Percentiles rank a stretch among this genome's conserved stretches.
phyloP scores from a whole-genome alignment of 257 asterid species.

The Plantago major region DNA sequence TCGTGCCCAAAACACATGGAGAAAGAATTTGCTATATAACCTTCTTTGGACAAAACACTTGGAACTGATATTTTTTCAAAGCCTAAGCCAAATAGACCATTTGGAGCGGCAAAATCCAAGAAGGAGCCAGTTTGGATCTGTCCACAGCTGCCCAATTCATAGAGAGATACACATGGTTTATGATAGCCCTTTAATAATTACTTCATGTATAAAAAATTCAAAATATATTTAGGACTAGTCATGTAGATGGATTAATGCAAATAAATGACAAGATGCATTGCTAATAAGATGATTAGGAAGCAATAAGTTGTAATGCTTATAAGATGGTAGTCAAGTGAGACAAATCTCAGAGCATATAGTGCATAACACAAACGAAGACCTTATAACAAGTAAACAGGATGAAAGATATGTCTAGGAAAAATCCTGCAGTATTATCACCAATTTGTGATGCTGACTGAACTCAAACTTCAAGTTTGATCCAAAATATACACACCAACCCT shows the following conservation, averaged over 20 bases:
- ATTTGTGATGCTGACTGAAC: neutral
- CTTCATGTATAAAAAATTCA: no score
- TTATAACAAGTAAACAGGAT: neutral
- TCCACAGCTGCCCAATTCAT: conserved; percentile 60
- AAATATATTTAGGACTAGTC: no score
- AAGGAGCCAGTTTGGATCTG: conserved; percentile 81
- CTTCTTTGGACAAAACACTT: conserved; percentile 57
- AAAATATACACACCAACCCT: neutral
- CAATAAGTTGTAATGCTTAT: no score
- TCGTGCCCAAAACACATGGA: conserved; percentile 89
- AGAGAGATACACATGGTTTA: neutral
- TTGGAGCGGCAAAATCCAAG: conserved; percentile 75
- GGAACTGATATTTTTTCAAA: conserved; percentile 83
- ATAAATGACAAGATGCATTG: no score
- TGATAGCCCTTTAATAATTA: no score
- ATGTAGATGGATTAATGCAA: no score
- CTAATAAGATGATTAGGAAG: no score
- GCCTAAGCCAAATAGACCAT: conserved; percentile 84
- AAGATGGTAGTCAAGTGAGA: no score
- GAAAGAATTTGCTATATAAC: conserved; percentile 62
- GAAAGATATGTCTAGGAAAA: neutral
- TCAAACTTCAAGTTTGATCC: conserved; percentile 1
- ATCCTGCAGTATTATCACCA: neutral
- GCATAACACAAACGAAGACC: no score
- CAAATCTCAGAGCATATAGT: no score